These are phyloP conservation scores for Venturia asperata DNA, from an alignment of 2,329 filamentous ascomycete species.

Conservation along the genomic window DNA sequence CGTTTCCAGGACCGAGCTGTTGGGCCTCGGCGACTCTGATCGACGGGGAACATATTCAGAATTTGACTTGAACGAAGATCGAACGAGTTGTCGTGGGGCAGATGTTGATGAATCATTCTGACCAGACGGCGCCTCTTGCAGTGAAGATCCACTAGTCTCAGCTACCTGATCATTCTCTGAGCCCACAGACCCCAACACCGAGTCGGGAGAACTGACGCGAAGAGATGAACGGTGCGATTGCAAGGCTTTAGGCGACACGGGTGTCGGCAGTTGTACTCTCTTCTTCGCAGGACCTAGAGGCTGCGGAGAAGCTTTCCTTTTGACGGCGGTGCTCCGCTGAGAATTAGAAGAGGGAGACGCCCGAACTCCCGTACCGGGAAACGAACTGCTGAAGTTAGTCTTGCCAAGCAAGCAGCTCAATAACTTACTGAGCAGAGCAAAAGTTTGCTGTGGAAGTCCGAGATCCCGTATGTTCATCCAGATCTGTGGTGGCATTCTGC, in stretches of 20 bases:
- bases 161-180: neutral
- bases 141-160: neutral
- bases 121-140: neutral
- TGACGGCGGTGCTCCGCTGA: neutral
- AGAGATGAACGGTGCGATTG: constrained; percentile 8
- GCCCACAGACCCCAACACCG: neutral
- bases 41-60: constrained; percentile 5
- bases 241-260: neutral
- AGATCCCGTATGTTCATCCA: neutral
- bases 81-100: neutral
- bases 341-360: neutral
- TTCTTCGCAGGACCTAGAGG: constrained; percentile 6
- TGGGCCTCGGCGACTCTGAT: neutral
- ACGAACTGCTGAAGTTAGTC: neutral
- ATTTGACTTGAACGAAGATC: neutral
- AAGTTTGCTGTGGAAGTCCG: neutral
- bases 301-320: constrained; percentile 5
- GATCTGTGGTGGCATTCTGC: neutral
- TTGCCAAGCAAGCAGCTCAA: neutral
- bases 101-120: neutral
- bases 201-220: constrained; percentile 6
- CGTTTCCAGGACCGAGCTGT: neutral
- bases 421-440: neutral
- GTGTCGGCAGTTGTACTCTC: neutral
- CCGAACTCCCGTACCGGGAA: neutral